A percentile compares a stretch with the other conserved stretches of the same genome.
Conservation (phyloP, 2,329 filamentous ascomycete genomes). For the Botrytis byssoidea region DNA sequence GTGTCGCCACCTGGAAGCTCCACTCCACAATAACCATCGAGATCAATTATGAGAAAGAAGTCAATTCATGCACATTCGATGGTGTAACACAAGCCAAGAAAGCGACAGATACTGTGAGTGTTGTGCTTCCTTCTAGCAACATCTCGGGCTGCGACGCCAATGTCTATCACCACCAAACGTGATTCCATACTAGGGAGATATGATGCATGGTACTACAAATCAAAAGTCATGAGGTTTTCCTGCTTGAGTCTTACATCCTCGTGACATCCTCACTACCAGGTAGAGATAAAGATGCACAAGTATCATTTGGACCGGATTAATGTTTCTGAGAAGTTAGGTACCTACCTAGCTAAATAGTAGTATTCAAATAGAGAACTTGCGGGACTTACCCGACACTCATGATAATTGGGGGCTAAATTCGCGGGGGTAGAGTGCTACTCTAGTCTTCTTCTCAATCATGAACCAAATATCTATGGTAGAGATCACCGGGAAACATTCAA, state of each 20-base stretch:
- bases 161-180: background rate
- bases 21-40: background rate
- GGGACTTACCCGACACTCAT: background rate
- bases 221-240: background rate
- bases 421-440: background rate
- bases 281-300: too few species aligned
- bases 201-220: background rate
- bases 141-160: background rate
- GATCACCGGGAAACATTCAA: background rate
- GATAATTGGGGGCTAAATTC: background rate
- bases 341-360: too few species aligned
- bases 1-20: background rate
- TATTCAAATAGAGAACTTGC: background rate
- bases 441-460: background rate
- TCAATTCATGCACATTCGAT: background rate
- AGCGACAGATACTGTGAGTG: background rate
- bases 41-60: background rate
- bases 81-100: background rate
- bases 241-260: background rate
- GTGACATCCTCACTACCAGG: too few species aligned
- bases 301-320: too few species aligned
- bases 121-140: background rate
- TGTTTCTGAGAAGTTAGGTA: background rate
- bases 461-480: background rate
- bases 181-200: background rate